Percentiles rank a stretch among this genome's conserved stretches.
phyloP scores from a whole-genome alignment of 2,329 filamentous ascomycete species.

The Xylariaceae sp. region DNA sequence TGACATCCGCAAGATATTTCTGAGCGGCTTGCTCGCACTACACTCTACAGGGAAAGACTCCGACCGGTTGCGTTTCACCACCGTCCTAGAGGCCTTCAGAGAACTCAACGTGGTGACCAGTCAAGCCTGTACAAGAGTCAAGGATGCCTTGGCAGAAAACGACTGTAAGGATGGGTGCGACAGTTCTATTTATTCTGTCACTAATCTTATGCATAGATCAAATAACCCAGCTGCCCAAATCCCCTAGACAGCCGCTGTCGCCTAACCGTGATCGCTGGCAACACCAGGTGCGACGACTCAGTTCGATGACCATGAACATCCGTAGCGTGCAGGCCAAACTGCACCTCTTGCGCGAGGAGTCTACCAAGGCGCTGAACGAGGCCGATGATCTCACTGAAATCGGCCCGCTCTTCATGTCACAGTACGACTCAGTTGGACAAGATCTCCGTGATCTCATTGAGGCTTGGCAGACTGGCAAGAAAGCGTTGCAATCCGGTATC shows the following conservation, averaged over 20 bases:
- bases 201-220: constrained; percentile 9
- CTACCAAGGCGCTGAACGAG: constrained; percentile 70
- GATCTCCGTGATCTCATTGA: constrained; percentile 76
- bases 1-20: constrained; percentile 73
- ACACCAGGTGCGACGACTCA: constrained; percentile 81
- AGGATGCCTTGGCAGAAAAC: constrained; percentile 68
- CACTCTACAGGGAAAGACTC: constrained; percentile 72
- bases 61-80: constrained; percentile 74
- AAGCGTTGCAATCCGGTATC: constrained; percentile 74
- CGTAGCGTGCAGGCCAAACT: constrained; percentile 91
- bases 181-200: background rate
- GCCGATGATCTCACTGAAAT: constrained; percentile 69
- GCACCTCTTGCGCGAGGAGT: constrained; percentile 85
- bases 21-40: constrained; percentile 84
- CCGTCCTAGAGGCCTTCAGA: constrained; percentile 69
- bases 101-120: constrained; percentile 57
- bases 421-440: constrained; percentile 90
- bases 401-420: constrained; percentile 69
- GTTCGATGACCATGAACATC: constrained; percentile 83
- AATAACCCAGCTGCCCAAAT: constrained; percentile 44
- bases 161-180: constrained; percentile 54
- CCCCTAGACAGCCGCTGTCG: constrained; percentile 56
- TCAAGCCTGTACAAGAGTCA: constrained; percentile 59
- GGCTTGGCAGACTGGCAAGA: constrained; percentile 83
- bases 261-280: constrained; percentile 80